Evolutionary conservation across 2,329 filamentous ascomycete species (phyloP), one percentile per base, ranked within the genome.

Genomic region (Trichoderma sp.): DNA sequence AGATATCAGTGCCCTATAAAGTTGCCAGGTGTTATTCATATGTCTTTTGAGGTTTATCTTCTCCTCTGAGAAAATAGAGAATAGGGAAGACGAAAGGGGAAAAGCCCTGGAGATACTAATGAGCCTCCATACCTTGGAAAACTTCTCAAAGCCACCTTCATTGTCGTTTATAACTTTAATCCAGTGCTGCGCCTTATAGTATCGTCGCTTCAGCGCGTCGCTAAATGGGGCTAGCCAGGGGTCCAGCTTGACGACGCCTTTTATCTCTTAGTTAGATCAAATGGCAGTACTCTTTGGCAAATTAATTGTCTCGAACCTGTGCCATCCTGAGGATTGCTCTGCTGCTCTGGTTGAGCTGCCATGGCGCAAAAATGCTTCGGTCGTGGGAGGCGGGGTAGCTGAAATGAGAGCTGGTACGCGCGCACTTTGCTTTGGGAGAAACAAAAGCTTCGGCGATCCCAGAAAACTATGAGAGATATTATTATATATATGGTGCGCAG

Each of bases 121-220:
- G 39, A 30, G 37, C 4, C 11, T 34, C 21, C 59, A 39, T 51
- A 92, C 93, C 81, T 87, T 91, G 75, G 92, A 95, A 82, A 98
- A 99, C 79, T 95, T 93, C 70, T 97, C 93, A 54, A 99, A 78
- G 18, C 96, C 93, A 60, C 96, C 96, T 80, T 99, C 96, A 1
- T 87, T 88, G 43, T 93, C 86, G 71, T 97, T 84, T 77, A 99
- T 92, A 32, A 83, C 90, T 78, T 91, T 89, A 76, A 97, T 92
- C 96, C 95, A 98, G 69, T 91, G 84, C 75, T 96, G 90, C 13
- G 94, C 89, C 77, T 92, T 93, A 69, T 86, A 81, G 80, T 90
- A 97, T 76, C 96, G 89, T 70, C 88, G 86, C 79, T 88, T 90
- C 72, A 99, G 84, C 37, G 90, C 83, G 67, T 91, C 92, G 75